These are phyloP conservation scores for Bidens hawaiensis DNA, from an alignment of 140 eudicot genomes.

Conservation along the genomic window DNA sequence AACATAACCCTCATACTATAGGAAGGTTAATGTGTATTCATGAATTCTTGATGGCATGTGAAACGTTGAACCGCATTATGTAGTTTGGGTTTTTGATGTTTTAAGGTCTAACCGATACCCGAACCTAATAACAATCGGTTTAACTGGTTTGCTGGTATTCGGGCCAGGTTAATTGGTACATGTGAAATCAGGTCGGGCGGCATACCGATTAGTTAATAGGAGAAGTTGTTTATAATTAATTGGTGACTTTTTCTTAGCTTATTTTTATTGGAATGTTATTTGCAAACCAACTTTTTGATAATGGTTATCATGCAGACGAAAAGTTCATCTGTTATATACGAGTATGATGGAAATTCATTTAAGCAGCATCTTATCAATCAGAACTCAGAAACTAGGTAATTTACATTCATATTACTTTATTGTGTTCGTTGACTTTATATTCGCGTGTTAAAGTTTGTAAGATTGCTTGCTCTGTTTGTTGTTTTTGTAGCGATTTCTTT, in stretches of 20 bases:
- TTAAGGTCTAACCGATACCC: no score
- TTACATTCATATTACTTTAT: background rate
- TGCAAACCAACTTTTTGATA: background rate
- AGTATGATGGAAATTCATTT: conserved; percentile 56
- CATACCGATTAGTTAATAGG: background rate
- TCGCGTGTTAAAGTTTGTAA: background rate
- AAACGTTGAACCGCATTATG: no score
- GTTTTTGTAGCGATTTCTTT: conserved; percentile 53
- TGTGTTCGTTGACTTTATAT: background rate
- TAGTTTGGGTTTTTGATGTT: no score
- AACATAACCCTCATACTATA: no score
- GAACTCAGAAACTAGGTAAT: conserved; percentile 45
- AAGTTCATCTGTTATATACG: conserved; percentile 56
- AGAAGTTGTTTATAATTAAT: no score
- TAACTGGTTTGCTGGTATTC: no score
- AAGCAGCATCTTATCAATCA: conserved; percentile 50
- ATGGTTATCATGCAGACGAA: conserved; percentile 45
- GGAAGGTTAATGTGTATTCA: no score
- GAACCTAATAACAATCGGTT: no score
- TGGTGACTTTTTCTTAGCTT: conserved; percentile 2
- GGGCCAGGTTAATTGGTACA: no score
- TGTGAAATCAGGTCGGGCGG: no score
- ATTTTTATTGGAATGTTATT: background rate
- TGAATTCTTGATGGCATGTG: no score
- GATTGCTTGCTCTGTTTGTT: conserved; percentile 3